These are phyloP conservation scores for Larix sibirica DNA, from an alignment of 83 land plant genomes.

Conservation along the genomic window DNA sequence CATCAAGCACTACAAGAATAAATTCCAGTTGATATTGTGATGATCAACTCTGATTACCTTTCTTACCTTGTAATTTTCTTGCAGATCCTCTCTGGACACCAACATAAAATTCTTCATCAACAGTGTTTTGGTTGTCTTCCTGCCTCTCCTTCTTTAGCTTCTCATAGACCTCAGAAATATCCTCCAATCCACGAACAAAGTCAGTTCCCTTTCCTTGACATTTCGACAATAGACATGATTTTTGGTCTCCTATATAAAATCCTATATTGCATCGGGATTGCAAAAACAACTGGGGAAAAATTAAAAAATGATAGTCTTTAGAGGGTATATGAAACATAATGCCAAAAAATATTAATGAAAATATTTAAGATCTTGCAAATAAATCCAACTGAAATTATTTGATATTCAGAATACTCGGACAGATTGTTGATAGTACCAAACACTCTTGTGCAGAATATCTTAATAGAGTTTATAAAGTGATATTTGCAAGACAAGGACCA, in stretches of 20 bases:
- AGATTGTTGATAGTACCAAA: neutral
- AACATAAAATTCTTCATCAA: conserved; percentile 15
- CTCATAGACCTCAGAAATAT: conserved; percentile 55
- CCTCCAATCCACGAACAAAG: conserved; percentile 67
- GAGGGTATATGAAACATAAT: neutral
- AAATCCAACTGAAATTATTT: neutral
- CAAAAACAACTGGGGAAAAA: conserved; percentile 52
- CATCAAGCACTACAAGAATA: too few relatives aligned
- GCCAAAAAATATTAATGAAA: neutral
- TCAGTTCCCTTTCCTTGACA: conserved; percentile 70
- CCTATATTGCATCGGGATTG: conserved; percentile 62
- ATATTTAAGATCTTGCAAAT: neutral
- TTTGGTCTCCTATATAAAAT: conserved; percentile 72
- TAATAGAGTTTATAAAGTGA: neutral
- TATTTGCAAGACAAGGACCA: neutral
- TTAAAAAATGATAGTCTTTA: neutral
- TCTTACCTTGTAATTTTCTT: neutral
- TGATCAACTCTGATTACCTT: neutral
- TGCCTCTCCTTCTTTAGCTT: conserved; percentile 27
- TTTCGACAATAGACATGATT: conserved; percentile 35
- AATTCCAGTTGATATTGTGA: too few relatives aligned
- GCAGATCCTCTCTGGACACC: neutral
- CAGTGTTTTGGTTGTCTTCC: conserved; percentile 15
- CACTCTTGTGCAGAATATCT: neutral
- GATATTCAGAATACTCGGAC: neutral